phyloP scores from a whole-genome alignment of 371 early-diverging fungal genomes.

The Saksenaea oblongispora region DNA sequence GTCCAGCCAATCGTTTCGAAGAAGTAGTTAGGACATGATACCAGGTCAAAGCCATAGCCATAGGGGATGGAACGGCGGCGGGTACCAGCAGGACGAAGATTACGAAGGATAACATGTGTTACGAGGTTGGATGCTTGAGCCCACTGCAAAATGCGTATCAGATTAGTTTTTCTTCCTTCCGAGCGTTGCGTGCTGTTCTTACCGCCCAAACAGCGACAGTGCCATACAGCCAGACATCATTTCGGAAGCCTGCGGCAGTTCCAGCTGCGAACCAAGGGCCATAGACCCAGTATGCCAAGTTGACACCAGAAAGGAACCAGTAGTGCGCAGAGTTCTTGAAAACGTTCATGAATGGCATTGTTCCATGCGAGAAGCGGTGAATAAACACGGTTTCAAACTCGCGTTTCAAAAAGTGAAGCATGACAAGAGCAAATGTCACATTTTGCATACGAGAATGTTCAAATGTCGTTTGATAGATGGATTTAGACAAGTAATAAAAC shows the following conservation, averaged over 20 bases:
- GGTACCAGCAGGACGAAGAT: constrained; percentile 92
- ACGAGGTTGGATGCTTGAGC: constrained; percentile 86
- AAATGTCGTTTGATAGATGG: constrained; percentile 62
- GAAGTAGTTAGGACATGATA: constrained; percentile 93
- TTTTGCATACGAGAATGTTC: constrained; percentile 73
- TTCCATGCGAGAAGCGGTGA: constrained; percentile 92
- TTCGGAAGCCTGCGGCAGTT: constrained; percentile 47
- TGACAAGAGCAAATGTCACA: constrained; percentile 64
- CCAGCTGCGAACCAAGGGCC: constrained; percentile 71
- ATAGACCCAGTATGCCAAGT: constrained; percentile 86
- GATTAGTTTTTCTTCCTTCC: too few species aligned
- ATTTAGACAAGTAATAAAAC: constrained; percentile 70
- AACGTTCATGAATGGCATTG: constrained; percentile 92
- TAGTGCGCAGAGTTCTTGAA: constrained; percentile 97
- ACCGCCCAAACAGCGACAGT: constrained; percentile 69
- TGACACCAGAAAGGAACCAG: constrained; percentile 87
- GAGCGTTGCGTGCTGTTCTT: too few species aligned
- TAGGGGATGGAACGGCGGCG: constrained; percentile 86
- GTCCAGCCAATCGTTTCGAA: constrained; percentile 92
- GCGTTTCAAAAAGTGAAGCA: constrained; percentile 91
- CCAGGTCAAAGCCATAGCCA: constrained; percentile 91
- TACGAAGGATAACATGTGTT: constrained; percentile 87
- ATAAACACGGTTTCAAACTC: constrained; percentile 93
- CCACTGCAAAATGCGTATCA: constrained; percentile 51
- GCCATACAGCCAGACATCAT: constrained; percentile 56